phyloP scores from a whole-genome alignment of 768 basidiomycete genomes.

The Mycena leptocephala region DNA sequence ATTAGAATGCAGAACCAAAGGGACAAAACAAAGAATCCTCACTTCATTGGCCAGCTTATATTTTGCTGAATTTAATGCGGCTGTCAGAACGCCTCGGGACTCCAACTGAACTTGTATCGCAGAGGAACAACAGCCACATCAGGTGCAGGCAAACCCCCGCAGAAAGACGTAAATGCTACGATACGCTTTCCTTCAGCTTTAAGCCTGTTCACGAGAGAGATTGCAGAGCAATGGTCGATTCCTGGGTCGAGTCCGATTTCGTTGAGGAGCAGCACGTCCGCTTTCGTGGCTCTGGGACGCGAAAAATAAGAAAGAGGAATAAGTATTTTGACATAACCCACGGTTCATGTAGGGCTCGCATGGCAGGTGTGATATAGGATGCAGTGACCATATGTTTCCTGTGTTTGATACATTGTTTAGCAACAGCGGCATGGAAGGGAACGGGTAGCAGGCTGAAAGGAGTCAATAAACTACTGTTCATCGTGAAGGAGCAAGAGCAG shows the following conservation, averaged over 20 bases:
- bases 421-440: conserved; percentile 78
- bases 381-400: conserved; percentile 90
- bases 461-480: background rate
- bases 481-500: background rate
- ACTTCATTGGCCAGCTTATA: conserved; percentile 77
- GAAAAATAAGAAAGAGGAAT: conserved; percentile 10
- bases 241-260: conserved; percentile 95
- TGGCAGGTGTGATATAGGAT: conserved; percentile 88
- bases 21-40: conserved; percentile 25
- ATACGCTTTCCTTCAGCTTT: conserved; percentile 69
- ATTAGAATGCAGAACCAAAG: background rate
- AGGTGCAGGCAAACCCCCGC: conserved; percentile 92
- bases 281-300: conserved; percentile 66
- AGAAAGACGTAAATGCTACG: conserved; percentile 89
- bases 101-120: conserved; percentile 97
- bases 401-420: conserved; percentile 79
- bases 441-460: conserved; percentile 83
- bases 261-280: conserved; percentile 84
- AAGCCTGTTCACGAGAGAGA: conserved; percentile 74
- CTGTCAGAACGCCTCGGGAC: conserved; percentile 89
- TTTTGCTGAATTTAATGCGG: conserved; percentile 80
- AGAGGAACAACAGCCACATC: conserved; percentile 78
- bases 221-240: conserved; percentile 91
- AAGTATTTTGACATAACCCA: conserved; percentile 48
- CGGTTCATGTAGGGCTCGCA: conserved; percentile 77